Conservation (phyloP, 164 flowering plant species). For the Cinnamomum chago region DNA sequence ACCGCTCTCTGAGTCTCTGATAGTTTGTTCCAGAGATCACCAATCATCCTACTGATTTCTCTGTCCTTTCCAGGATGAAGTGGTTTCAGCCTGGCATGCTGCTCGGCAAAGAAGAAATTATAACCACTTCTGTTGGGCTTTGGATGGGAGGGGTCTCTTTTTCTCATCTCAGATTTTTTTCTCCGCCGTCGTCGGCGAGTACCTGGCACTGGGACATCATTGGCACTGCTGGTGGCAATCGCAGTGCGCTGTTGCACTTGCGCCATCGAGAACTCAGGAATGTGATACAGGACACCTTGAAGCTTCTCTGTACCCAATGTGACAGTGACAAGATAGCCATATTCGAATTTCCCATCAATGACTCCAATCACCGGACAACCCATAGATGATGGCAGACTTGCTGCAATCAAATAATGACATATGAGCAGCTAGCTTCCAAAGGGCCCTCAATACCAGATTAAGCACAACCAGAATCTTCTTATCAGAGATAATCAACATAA, state of each 20-base stretch:
- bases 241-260: conserved; percentile 15
- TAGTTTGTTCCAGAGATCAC: conserved; percentile 83
- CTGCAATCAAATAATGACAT: conserved; percentile 20
- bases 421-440: background rate
- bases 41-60: conserved; percentile 89
- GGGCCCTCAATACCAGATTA: background rate
- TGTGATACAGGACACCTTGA: conserved; percentile 80
- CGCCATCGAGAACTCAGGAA: conserved; percentile 21
- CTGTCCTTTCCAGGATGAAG: conserved; percentile 86
- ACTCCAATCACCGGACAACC: conserved; percentile 56
- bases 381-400: conserved; percentile 17
- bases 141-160: conserved; percentile 88
- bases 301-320: conserved; percentile 57
- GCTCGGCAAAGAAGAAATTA: conserved; percentile 93
- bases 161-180: conserved; percentile 80
- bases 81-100: conserved; percentile 85
- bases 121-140: conserved; percentile 95
- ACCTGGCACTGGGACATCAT: conserved; percentile 19
- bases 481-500: background rate
- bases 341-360: conserved; percentile 78
- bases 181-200: conserved; percentile 63
- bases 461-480: background rate
- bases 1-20: conserved; percentile 63
- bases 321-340: conserved; percentile 73
- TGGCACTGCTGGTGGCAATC: conserved; percentile 9